Base-by-base conservation (phyloP, 495 filamentous ascomycete species). In the Podospora anserina region DNA sequence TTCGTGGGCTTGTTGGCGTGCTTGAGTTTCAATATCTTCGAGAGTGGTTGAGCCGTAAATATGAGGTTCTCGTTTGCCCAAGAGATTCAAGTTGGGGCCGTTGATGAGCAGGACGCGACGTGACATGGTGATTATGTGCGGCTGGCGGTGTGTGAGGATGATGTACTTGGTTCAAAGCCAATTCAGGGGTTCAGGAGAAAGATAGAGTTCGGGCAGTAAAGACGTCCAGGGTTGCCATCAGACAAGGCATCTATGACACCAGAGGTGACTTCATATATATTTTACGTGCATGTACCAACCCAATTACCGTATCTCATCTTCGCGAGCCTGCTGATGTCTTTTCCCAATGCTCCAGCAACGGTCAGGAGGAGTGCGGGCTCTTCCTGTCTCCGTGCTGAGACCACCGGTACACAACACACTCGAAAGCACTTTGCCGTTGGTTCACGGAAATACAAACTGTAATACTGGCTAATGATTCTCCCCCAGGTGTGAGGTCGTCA, bases 61-160 rank as follows among this genome's bases (percentile, higher is more conserved):
- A 69, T 87, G 79, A 15, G 89, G 90, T 75, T 92, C 90, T 23
- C 90, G 84, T 61, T 87, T 89, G 39, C 89, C 90, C 63, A 92
- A 85, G 71, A 92, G 89, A 81, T 91, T 92, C 75, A 92, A 88
- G 79, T 92, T 92, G n/a, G 89, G 89, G 39, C 90, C 89, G 78
- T 91, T 91, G 81, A 92, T 86, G 66, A 91, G 86, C 79, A 92
- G 89, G 78, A 92, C 86, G 61, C 83, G 85, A 75, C 84, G 83
- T 0, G 80, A 70, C 76, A 79, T 79, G 28, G 68, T 74, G 20
- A 23, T 11, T 55, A 32, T 61, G 15, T 58, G 56, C 19, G 18
- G 39, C 9, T 49, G 39, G 15, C 39, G 39, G 9, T 49, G 18
- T 49, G 5, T 11, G 23, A 23, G 18, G 9, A 32, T 7, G 30